Evolutionary conservation across 2,329 filamentous ascomycete genomes (phyloP), one percentile per base, ranked within the genome.

Genomic region (Apiospora malaysiana): DNA sequence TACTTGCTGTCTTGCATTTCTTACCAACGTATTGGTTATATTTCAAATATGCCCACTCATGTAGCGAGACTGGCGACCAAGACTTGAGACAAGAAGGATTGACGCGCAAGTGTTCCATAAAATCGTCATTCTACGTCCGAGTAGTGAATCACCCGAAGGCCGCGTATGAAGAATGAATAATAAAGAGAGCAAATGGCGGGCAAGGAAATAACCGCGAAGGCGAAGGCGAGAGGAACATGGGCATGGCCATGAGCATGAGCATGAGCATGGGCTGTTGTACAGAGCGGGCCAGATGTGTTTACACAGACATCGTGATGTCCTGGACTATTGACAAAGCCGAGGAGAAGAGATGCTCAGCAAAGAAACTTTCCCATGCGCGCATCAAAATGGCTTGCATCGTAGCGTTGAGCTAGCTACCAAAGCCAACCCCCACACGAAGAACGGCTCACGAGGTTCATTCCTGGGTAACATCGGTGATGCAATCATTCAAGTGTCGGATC

Each of bases 51-150:
- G 51, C 4, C 51, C 25, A 56, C 27, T 59, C 16, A 37, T 21
- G 16, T 37, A 21, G 27, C 27, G 27, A 59, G 51, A 21, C 16
- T 37, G 51, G 51, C 56, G 32, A 63, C 21, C 3, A 63, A 63
- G 18, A 4, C 8, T 63, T 63, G 56, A 63, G 56, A 63, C 56
- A 63, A 37, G 8, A 9, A 63, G 56, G 32, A 23, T n/a, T 32
- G 32, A 40, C 32, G 6, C 51, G 51, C 51, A 59, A 37, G 27
- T 27, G 21, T 40, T 40, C 56, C 40, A 63, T 63, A 40, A 3
- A 63, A 63, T 63, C n/a, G 8, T 12, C 27, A 59, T 59, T 59
- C 27, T 59, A 37, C 51, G 51, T 32, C 51, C 51, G 51, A 59
- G 51, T 59, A 59, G 51, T 59, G 51, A 59, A 37, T 37, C 51